phyloP scores from a whole-genome alignment of 306 rosid species.

The Quillaja saponaria region DNA sequence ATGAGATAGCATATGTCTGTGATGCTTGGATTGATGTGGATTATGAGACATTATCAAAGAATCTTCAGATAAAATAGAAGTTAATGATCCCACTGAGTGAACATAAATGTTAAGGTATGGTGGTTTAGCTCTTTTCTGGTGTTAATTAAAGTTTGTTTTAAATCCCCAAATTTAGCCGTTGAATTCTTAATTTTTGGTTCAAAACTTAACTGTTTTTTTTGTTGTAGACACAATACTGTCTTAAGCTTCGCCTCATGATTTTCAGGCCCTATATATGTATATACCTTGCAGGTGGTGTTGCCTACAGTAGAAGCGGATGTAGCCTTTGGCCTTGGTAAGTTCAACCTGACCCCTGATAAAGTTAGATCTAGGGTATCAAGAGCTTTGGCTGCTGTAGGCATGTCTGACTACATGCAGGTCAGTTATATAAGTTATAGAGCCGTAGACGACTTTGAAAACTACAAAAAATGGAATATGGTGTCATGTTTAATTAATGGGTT shows the following conservation, averaged over 20 bases:
- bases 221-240: too few species aligned
- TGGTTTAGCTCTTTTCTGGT: neutral
- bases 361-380: conserved; percentile 66
- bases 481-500: conserved; percentile 9
- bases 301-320: conserved; percentile 86
- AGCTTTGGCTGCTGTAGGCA: conserved; percentile 69
- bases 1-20: neutral
- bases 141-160: neutral
- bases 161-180: neutral
- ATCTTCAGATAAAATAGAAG: neutral
- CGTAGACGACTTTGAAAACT: conserved; percentile 2
- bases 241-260: neutral
- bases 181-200: too few species aligned
- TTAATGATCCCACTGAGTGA: neutral
- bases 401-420: conserved; percentile 76
- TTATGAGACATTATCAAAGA: neutral
- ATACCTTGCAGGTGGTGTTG: conserved; percentile 68
- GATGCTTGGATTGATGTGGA: neutral
- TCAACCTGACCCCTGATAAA: conserved; percentile 56
- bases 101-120: neutral
- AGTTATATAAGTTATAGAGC: too few species aligned
- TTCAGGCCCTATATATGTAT: conserved; percentile 10
- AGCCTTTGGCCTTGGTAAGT: conserved; percentile 88
- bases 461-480: conserved; percentile 14
- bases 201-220: neutral